Conservation (phyloP, 2,329 filamentous ascomycete genomes). For the Neofusicoccum sp. region DNA sequence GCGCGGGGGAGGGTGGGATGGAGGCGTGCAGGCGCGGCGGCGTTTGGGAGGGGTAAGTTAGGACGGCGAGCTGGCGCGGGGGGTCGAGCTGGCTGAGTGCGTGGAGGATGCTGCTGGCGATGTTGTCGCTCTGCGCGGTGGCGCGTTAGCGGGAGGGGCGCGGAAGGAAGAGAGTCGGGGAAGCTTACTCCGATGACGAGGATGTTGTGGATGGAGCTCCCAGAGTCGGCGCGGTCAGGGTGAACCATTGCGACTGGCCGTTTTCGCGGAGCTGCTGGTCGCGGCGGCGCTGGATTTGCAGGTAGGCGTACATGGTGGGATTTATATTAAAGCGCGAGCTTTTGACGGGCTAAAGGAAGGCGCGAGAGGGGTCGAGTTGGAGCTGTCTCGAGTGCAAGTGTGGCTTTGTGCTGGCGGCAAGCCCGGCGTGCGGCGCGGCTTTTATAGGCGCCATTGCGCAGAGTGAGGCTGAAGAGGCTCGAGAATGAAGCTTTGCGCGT, state of each 20-base stretch:
- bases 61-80: slow-evolving; percentile 24
- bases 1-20: not conserved
- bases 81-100: slow-evolving; percentile 21
- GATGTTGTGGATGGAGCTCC: slow-evolving; percentile 24
- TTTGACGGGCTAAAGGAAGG: slow-evolving; percentile 4
- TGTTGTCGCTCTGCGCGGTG: slow-evolving; percentile 25
- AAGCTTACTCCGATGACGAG: slow-evolving; percentile 29
- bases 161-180: not conserved
- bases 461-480: slow-evolving; percentile 1
- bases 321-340: not conserved
- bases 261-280: slow-evolving; percentile 14
- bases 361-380: not conserved
- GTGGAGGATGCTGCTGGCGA: slow-evolving; percentile 27
- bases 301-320: slow-evolving; percentile 12
- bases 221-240: slow-evolving; percentile 8
- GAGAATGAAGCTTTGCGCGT: not conserved
- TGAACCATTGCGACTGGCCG: slow-evolving; percentile 16
- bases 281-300: slow-evolving; percentile 17
- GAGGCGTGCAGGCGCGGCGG: slow-evolving; percentile 21
- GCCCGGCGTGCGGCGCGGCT: not conserved
- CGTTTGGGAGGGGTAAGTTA: slow-evolving; percentile 29
- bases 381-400: slow-evolving; percentile 1
- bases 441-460: slow-evolving; percentile 9
- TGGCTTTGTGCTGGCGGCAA: not conserved
- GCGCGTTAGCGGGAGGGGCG: not conserved